Base-by-base conservation (phyloP, 768 basidiomycete genomes). In the Hygrocybe punicea region DNA sequence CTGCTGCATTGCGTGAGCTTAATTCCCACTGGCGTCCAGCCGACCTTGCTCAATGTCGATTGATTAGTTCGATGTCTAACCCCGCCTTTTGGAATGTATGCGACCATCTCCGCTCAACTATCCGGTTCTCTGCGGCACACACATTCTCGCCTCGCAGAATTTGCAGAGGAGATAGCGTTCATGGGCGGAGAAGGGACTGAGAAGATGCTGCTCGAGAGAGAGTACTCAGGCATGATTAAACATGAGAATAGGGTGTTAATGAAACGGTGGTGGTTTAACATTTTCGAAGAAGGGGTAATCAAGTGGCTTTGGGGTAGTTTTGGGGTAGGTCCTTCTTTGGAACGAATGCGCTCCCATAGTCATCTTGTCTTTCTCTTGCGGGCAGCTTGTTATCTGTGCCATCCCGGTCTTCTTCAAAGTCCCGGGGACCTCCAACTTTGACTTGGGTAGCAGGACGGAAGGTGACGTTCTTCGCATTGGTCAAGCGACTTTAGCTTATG, bases 261-360 rank as follows among this genome's bases (percentile, higher is more conserved):
- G 24, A 85, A 89, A 60, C 78, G 88, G 34, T 91, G 95, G 81
- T 91, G 87, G 88, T 92, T 96, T 70, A 85, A 88, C 2, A 89
- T 93, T 67, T 82, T 87, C 16, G 96, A 99, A 70, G 96, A 98
- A 71, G 93, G 91, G 2, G 86, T 99, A 44, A 87, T 98, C 65
- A 98, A 99, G 73, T 98, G 87, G 88, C 66, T 95, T 7, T 99
- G 96, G 96, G 95, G 96, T 62, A 89, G 87, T 68, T 88, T 95
- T 69, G 96, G 96, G 37, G 86, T 94, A 65, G 56, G 86, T 79
- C 35, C 17, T n/a, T 46, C 16, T 16, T 23, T 46, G 25, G 29
- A 21, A 50, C 33, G 53, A 34, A 19, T 7, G 46, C 37, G 19
- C 13, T 29, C 29, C n/a, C n/a, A n/a, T 42, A n/a, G 36, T 40